Conservation (phyloP, 495 filamentous ascomycete species). For the Oidiodendron maius region DNA sequence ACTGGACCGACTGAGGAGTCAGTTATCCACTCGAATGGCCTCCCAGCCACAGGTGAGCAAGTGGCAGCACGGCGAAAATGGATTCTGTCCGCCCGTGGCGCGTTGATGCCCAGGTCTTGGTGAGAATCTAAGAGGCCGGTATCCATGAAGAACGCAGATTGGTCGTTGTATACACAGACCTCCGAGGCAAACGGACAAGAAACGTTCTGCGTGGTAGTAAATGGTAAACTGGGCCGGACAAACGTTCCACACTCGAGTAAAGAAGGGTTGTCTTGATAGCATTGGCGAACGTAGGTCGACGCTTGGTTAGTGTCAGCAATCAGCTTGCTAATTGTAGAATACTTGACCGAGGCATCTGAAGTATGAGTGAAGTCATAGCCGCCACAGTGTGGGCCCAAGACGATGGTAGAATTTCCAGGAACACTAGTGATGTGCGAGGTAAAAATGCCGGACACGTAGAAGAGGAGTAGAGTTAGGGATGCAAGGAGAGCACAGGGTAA, state of each 20-base stretch:
- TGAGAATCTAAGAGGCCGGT: constrained; percentile 28
- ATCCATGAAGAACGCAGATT: constrained; percentile 17
- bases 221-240: constrained; percentile 16
- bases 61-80: constrained; percentile 21
- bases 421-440: not conserved
- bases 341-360: not conserved
- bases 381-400: not conserved
- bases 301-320: constrained; percentile 24
- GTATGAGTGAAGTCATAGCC: not conserved
- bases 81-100: not conserved
- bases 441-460: not conserved
- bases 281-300: constrained; percentile 23
- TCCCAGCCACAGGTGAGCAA: constrained; percentile 15
- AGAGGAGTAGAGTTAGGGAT: not conserved
- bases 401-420: not conserved
- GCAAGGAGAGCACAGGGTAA: not conserved
- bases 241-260: not conserved
- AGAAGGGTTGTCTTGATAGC: constrained; percentile 18
- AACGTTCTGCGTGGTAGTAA: constrained; percentile 22
- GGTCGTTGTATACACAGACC: constrained; percentile 15
- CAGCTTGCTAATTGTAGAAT: not conserved
- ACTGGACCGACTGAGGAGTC: not conserved
- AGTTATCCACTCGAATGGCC: not conserved
- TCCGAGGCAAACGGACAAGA: constrained; percentile 25
- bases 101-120: constrained; percentile 27